These are phyloP conservation scores for Pythium vanterpoolii DNA, from an alignment of 352 stramenopile species.

Conservation along the genomic window DNA sequence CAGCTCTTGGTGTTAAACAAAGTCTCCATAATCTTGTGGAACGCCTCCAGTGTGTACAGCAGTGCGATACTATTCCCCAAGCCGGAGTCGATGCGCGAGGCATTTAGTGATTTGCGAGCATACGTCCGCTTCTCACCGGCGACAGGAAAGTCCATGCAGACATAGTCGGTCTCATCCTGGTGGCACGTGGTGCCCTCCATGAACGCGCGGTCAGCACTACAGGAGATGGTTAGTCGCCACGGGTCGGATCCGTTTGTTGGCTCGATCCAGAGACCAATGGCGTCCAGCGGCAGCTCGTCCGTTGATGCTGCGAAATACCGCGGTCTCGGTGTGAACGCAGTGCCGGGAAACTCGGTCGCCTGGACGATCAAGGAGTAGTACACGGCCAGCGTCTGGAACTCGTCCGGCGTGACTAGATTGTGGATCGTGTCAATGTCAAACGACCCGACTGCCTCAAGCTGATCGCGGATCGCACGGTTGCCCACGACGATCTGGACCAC, in stretches of 20 bases:
- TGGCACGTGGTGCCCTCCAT: conserved; percentile 28
- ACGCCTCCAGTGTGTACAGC: conserved; percentile 28
- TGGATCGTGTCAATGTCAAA: conserved; percentile 32
- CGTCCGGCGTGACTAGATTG: conserved; percentile 26
- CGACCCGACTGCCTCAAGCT: conserved; percentile 21
- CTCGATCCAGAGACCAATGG: conserved; percentile 27
- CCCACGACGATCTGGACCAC: conserved; percentile 24
- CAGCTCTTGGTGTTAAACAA: conserved; percentile 32
- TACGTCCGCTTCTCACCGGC: conserved; percentile 22
- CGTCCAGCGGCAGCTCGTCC: conserved; percentile 11
- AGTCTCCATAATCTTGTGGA: conserved; percentile 26
- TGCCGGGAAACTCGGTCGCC: conserved; percentile 32
- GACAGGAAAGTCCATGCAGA: conserved; percentile 31
- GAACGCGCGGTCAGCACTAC: conserved; percentile 14
- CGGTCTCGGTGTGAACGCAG: conserved; percentile 24
- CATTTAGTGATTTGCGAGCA: conserved; percentile 13
- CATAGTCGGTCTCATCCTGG: conserved; percentile 20
- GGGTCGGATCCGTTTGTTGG: conserved; percentile 20
- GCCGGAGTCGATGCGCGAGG: conserved; percentile 14
- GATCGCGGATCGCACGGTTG: conserved; percentile 21
- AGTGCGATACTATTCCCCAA: conserved; percentile 29
- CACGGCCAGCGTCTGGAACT: conserved; percentile 24
- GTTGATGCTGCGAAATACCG: conserved; percentile 11
- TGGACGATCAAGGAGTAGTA: conserved; percentile 40
- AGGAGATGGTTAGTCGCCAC: conserved; percentile 29